Evolutionary conservation across 768 basidiomycete genomes (phyloP), one percentile per base, ranked within the genome.

Genomic region (Trametopsis cervina): DNA sequence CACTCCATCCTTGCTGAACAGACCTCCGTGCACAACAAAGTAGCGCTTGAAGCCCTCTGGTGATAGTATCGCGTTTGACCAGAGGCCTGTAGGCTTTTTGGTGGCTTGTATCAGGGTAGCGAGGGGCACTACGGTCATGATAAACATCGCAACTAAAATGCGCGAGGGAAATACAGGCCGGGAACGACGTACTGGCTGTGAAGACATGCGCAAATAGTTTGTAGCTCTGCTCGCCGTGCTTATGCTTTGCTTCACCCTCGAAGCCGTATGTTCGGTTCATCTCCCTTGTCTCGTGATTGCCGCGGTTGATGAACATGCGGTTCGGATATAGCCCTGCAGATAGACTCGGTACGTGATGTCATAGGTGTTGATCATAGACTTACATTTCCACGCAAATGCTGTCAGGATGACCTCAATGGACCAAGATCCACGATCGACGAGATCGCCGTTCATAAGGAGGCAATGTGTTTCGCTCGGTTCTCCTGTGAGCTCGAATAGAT

Each of bases 351-450:
- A n/a, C 10, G 25, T 5, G 3, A n/a, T 35, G 3, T 4, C 5
- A 4, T 5, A 37, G 1, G 10, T 2, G 18, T 27, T 11, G n/a
- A 4, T 2, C 13, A 38, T 3, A 13, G 27, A 65, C 83, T 60
- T 55, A 85, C 89, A 98, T 74, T 99, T 99, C 68, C 86, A 96
- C 10, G 94, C 89, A 60, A 99, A 90, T 4, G 94, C 85, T 13
- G 88, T 83, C 52, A 98, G 69, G 50, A 94, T 92, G 49, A 98
- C 89, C 66, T 93, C 92, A 48, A 90, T 83, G 10, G 87, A 89
- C 89, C 90, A 93, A 22, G 87, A 89, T n/a, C 94, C 94, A 52
- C 95, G 81, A 65, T 99, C 95, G 29, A 99, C 95, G 40, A 98
- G 83, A 71, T 99, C 95, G 9, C 93, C 89, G 62, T 91, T 92